Conservation (phyloP, 345 rosid genomes). For the Dimocarpus longan region DNA sequence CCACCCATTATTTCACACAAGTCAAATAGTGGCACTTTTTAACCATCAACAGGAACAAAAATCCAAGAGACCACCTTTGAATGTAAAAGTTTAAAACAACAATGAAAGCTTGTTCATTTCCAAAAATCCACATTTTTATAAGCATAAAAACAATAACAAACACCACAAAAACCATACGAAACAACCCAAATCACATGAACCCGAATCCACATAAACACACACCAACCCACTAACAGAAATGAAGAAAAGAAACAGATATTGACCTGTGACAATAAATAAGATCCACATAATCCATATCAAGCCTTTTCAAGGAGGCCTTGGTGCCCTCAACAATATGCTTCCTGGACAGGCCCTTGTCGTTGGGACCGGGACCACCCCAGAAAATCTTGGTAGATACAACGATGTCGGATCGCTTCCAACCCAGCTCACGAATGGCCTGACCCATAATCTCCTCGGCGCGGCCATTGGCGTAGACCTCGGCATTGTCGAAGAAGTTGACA, state of each 20-base stretch:
- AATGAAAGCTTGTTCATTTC: not conserved
- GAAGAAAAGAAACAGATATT: not conserved
- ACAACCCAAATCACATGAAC: not conserved
- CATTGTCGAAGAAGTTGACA: conserved; percentile 98
- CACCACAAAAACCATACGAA: not conserved
- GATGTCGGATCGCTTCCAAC: conserved; percentile 92
- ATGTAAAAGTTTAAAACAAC: not conserved
- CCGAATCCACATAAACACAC: not conserved
- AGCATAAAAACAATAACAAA: not conserved
- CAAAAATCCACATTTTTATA: not conserved
- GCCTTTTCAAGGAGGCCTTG: conserved; percentile 84
- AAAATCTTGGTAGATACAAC: conserved; percentile 96
- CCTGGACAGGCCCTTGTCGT: conserved; percentile 87
- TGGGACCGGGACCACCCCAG: conserved; percentile 98
- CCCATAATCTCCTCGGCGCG: conserved; percentile 99
- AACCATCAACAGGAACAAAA: not conserved
- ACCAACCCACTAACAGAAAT: not conserved
- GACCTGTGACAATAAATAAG: conserved; percentile 84
- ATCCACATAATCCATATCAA: conserved; percentile 93
- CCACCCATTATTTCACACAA: not conserved
- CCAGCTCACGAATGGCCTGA: conserved; percentile 94
- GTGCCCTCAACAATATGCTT: conserved; percentile 96
- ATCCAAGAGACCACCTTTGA: not conserved
- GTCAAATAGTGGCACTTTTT: not conserved
- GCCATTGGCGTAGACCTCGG: conserved; percentile 97